Conservation (phyloP, 176 grass and related monocot genomes). For the Aegilops bicornis region DNA sequence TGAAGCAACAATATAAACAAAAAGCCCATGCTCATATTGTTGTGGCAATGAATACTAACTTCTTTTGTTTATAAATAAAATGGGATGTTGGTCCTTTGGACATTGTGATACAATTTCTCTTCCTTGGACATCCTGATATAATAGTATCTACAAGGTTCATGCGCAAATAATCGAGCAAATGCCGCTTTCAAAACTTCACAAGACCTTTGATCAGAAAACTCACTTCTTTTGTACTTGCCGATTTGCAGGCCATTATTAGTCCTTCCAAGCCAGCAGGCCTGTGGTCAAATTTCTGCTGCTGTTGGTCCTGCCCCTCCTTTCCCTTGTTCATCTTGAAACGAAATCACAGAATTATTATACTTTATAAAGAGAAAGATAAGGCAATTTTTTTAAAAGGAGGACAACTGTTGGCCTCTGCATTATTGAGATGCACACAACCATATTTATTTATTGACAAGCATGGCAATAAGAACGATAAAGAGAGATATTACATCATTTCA, state of each 20-base stretch:
- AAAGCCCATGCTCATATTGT: conserved; percentile 23
- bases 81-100: conserved; percentile 32
- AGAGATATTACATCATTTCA: not conserved
- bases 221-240: conserved; percentile 58
- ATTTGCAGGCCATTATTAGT: conserved; percentile 52
- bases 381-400: not conserved
- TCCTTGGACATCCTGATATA: conserved; percentile 8
- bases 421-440: not conserved
- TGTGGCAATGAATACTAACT: conserved; percentile 34
- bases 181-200: not conserved
- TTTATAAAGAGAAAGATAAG: not conserved
- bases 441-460: not conserved
- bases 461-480: not conserved
- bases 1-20: conserved; percentile 1
- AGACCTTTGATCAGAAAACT: conserved; percentile 18
- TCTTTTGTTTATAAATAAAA: not conserved
- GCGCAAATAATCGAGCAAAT: not conserved
- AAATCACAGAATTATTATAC: not conserved
- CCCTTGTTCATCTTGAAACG: conserved; percentile 9
- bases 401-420: not conserved
- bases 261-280: conserved; percentile 61
- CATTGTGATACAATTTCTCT: conserved; percentile 3
- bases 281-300: conserved; percentile 40
- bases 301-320: conserved; percentile 35
- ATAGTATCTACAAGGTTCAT: not conserved